phyloP scores from a whole-genome alignment of 257 asterid genomes.

The Primulina tabacum region DNA sequence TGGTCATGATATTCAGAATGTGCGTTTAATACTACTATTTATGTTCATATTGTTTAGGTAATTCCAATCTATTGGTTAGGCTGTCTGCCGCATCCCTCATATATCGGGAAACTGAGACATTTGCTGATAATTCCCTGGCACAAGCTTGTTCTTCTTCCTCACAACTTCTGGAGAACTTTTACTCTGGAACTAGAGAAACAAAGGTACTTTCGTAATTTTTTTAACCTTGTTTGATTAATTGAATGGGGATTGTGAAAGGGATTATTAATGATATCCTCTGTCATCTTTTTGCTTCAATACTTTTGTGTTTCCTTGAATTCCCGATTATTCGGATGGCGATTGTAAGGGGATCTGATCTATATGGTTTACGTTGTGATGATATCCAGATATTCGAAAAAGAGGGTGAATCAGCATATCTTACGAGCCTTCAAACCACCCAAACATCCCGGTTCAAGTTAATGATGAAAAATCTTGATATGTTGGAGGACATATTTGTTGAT shows the following conservation, averaged over 20 bases:
- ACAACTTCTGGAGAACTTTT: conserved; percentile 40
- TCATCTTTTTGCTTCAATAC: not conserved
- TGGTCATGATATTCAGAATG: not conserved
- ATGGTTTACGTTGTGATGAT: conserved; percentile 29
- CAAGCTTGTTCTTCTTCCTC: conserved; percentile 43
- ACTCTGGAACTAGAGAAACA: conserved; percentile 21
- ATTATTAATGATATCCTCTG: not conserved
- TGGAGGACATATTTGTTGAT: conserved; percentile 64
- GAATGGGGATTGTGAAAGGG: too few relatives aligned
- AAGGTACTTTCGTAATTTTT: conserved; percentile 33
- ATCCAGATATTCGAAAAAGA: conserved; percentile 20
- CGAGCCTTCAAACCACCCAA: conserved; percentile 37
- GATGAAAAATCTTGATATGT: conserved; percentile 60
- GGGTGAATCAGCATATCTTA: conserved; percentile 29
- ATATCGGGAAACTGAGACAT: conserved; percentile 49
- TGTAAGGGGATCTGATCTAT: conserved; percentile 33
- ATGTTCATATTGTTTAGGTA: conserved; percentile 42
- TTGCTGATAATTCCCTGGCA: conserved; percentile 40
- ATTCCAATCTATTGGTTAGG: conserved; percentile 41
- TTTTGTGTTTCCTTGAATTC: conserved; percentile 4
- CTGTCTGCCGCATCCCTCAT: conserved; percentile 43
- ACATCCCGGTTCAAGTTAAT: conserved; percentile 51
- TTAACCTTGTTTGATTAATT: too few relatives aligned
- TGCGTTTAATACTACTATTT: not conserved
- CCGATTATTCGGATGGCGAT: conserved; percentile 37